A percentile compares a stretch with the other conserved stretches of the same genome.
These are phyloP conservation scores for Recurvomyces mirabilis DNA, from an alignment of 495 filamentous ascomycete species.

Conservation along the genomic window DNA sequence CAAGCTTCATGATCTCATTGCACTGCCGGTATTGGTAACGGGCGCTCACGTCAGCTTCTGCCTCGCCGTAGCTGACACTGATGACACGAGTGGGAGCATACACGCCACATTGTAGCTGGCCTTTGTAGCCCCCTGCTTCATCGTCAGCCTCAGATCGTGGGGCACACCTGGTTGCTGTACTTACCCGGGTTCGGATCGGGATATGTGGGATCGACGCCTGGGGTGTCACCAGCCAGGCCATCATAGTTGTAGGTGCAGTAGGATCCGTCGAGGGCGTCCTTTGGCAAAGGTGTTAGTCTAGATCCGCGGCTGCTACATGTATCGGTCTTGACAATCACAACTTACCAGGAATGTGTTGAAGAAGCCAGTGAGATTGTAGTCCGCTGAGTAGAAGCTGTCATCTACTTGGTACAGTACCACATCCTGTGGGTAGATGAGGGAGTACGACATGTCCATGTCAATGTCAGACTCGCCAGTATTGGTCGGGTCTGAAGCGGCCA, in stretches of 20 bases:
- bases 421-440: constrained; percentile 19
- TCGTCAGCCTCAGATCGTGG: not conserved
- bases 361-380: not conserved
- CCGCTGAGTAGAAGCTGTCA: constrained; percentile 6
- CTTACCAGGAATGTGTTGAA: constrained; percentile 12
- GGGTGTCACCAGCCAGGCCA: constrained; percentile 7
- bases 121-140: constrained; percentile 15
- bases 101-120: constrained; percentile 10
- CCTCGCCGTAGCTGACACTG: constrained; percentile 9
- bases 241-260: constrained; percentile 14
- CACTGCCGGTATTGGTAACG: constrained; percentile 17
- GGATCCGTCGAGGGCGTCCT: constrained; percentile 17
- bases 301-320: no score
- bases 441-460: constrained; percentile 16
- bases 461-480: constrained; percentile 10
- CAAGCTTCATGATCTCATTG: constrained; percentile 24
- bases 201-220: constrained; percentile 12
- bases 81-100: constrained; percentile 15
- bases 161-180: no score
- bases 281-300: constrained; percentile 2
- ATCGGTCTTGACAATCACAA: no score
- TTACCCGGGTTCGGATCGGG: constrained; percentile 11
- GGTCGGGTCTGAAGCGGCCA: not conserved
- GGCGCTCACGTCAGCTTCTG: constrained; percentile 13
- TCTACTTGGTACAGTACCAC: constrained; percentile 19